Percentiles rank a stretch among this genome's conserved stretches.
These are phyloP conservation scores for Lobosporangium transversale DNA, from an alignment of 192 early-diverging fungal genomes.

Conservation along the genomic window DNA sequence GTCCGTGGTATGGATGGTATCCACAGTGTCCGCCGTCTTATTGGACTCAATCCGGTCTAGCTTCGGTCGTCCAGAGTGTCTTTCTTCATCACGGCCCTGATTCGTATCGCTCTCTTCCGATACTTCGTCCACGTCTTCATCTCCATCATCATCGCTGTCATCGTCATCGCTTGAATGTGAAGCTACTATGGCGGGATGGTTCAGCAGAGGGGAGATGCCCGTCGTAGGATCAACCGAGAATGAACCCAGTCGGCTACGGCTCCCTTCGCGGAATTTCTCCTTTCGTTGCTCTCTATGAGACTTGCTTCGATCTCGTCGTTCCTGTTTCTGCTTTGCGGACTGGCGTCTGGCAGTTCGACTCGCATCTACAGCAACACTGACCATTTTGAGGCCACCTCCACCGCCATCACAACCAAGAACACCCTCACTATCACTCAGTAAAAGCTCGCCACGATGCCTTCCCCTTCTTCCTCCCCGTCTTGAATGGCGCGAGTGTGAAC, in stretches of 20 bases:
- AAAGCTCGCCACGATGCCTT: constrained; percentile 8
- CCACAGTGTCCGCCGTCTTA: constrained; percentile 1
- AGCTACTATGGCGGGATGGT: background rate
- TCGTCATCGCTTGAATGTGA: constrained; percentile 3
- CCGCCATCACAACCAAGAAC: constrained; percentile 30
- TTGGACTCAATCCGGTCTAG: constrained; percentile 12
- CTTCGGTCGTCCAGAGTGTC: background rate
- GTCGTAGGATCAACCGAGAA: constrained; percentile 21
- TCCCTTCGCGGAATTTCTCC: constrained; percentile 16
- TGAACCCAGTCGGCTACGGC: constrained; percentile 20
- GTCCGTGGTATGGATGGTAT: background rate
- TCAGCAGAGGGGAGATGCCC: background rate
- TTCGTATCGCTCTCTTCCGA: background rate
- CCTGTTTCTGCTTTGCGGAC: constrained; percentile 4
- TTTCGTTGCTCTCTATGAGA: constrained; percentile 5
- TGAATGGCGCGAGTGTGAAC: constrained; percentile 11
- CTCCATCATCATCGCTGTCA: constrained; percentile 7
- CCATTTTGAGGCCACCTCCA: constrained; percentile 40
- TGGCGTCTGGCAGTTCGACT: background rate
- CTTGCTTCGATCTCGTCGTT: constrained; percentile 10
- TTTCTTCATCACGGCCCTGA: background rate
- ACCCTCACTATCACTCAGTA: constrained; percentile 23
- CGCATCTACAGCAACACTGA: constrained; percentile 16
- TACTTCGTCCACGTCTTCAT: constrained; percentile 2
- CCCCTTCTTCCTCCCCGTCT: background rate